A percentile compares a stretch with the other conserved stretches of the same genome.
phyloP scores from a whole-genome alignment of 2,329 filamentous ascomycete species.

The Claviceps sp. region DNA sequence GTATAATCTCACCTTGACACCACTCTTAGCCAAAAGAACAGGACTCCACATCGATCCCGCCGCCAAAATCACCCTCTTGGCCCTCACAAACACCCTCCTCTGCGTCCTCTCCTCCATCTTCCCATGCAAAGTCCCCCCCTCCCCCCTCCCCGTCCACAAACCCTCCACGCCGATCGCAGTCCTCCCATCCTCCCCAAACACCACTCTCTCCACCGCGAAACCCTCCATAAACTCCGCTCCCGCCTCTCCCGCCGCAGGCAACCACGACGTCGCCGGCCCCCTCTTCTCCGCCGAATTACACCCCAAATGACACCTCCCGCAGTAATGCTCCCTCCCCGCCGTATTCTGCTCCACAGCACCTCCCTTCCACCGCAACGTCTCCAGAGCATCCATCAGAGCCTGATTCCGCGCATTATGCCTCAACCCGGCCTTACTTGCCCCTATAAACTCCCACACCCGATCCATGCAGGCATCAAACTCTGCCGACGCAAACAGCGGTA shows the following conservation, averaged over 20 bases:
- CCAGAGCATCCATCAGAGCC: constrained; percentile 59
- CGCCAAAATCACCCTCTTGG: constrained; percentile 69
- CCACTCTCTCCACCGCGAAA: constrained; percentile 54
- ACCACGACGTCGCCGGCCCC: constrained; percentile 61
- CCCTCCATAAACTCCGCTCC: constrained; percentile 79
- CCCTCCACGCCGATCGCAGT: constrained; percentile 60
- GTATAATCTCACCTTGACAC: constrained; percentile 41
- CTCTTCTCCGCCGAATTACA: constrained; percentile 60
- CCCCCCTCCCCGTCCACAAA: constrained; percentile 60
- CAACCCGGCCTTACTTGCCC: constrained; percentile 51
- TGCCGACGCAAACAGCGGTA: constrained; percentile 59
- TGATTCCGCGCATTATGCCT: constrained; percentile 61
- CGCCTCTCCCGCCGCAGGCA: constrained; percentile 64
- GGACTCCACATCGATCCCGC: constrained; percentile 67
- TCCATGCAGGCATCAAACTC: constrained; percentile 72
- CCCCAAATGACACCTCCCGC: constrained; percentile 49
- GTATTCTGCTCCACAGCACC: constrained; percentile 68
- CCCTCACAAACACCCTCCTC: constrained; percentile 56
- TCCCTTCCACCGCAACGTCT: constrained; percentile 59
- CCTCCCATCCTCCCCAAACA: constrained; percentile 48
- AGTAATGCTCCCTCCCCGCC: constrained; percentile 58
- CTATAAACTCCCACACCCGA: constrained; percentile 66
- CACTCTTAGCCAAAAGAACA: constrained; percentile 61
- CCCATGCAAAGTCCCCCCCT: constrained; percentile 42
- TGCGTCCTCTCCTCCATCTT: constrained; percentile 31